These are phyloP conservation scores for Mortierella sp. DNA, from an alignment of 371 early-diverging fungal species.

Conservation along the genomic window DNA sequence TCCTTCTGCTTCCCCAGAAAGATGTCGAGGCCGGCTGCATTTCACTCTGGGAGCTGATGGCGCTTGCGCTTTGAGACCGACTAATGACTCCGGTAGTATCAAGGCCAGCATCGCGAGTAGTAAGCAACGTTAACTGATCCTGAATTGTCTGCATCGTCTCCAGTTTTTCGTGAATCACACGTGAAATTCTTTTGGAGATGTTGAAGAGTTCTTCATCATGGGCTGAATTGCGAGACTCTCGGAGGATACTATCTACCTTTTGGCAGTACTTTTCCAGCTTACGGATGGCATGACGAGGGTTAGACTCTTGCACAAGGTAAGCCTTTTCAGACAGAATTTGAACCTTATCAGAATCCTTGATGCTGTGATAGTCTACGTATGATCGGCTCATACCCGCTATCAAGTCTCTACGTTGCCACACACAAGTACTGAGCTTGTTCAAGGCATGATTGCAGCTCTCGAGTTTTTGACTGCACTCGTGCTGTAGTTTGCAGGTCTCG, in stretches of 20 bases:
- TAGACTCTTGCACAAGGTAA: conserved; percentile 31
- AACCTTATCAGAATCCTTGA: conserved; percentile 50
- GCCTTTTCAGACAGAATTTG: conserved; percentile 48
- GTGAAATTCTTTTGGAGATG: conserved; percentile 43
- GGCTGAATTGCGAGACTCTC: conserved; percentile 30
- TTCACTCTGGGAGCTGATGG: conserved; percentile 50
- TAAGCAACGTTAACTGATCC: conserved; percentile 33
- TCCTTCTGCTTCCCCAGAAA: conserved; percentile 50
- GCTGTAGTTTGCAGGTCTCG: conserved; percentile 53
- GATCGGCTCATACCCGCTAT: conserved; percentile 55
- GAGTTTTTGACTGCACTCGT: conserved; percentile 53
- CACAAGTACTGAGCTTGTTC: conserved; percentile 46
- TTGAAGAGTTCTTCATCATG: conserved; percentile 45
- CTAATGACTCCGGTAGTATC: conserved; percentile 19
- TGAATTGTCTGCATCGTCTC: conserved; percentile 51
- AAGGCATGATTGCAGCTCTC: conserved; percentile 54
- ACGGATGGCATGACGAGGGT: conserved; percentile 43
- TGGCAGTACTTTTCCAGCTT: conserved; percentile 51
- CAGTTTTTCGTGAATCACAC: conserved; percentile 44
- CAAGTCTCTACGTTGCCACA: conserved; percentile 39
- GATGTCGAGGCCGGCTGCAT: conserved; percentile 28
- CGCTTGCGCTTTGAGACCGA: conserved; percentile 48
- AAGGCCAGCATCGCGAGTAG: conserved; percentile 18
- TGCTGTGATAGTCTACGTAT: conserved; percentile 54
- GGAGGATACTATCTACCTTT: conserved; percentile 23